Evolutionary conservation across 345 rosid genomes (phyloP).

Genomic region (Eucalyptus marginata): DNA sequence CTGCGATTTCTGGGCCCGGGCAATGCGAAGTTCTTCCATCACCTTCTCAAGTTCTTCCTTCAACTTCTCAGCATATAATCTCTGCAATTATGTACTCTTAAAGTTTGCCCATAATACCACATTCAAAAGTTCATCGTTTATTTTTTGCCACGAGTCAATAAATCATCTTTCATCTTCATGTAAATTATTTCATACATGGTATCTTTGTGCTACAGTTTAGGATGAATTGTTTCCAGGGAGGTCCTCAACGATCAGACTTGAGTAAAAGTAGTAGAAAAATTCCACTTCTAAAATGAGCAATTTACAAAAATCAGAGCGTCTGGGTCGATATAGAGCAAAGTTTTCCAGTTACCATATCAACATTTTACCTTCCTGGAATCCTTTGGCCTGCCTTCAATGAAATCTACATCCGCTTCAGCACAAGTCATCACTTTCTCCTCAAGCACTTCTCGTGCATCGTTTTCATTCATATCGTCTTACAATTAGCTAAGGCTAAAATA

Average conservation of each 20-base stretch:
- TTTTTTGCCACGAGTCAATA: too few species aligned
- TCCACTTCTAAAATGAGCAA: neutral
- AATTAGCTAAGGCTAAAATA: too few species aligned
- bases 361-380: neutral
- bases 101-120: neutral
- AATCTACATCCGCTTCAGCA: neutral
- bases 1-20: neutral
- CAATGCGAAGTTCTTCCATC: neutral
- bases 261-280: neutral
- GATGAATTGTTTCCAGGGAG: neutral
- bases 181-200: neutral
- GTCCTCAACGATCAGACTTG: neutral
- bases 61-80: neutral
- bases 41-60: neutral
- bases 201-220: neutral
- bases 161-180: neutral
- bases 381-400: neutral
- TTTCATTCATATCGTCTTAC: too few species aligned
- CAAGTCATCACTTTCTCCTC: too few species aligned
- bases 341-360: neutral
- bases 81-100: neutral
- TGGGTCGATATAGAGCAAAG: neutral
- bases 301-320: neutral
- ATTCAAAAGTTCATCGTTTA: too few species aligned
- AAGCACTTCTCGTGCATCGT: too few species aligned